Conservation (phyloP, 176 grass and related monocot genomes). For the Triticum turgidum region DNA sequence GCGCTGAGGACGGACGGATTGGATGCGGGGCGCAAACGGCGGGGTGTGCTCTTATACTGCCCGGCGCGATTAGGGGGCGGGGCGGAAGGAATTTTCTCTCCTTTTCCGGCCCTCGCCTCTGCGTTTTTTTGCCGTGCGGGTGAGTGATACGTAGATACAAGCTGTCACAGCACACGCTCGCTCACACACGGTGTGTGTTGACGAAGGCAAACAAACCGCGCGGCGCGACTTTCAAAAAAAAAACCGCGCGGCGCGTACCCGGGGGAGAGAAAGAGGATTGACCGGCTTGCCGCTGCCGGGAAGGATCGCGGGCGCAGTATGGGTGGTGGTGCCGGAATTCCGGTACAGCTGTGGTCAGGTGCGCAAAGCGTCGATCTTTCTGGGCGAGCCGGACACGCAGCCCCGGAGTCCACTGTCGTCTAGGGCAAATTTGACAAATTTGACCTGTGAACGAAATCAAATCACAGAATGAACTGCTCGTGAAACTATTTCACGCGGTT, state of each 20-base stretch:
- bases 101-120: background rate
- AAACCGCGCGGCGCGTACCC: background rate
- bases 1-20: background rate
- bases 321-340: background rate
- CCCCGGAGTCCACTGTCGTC: no score
- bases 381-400: background rate
- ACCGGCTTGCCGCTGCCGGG: background rate
- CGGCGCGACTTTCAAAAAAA: no score
- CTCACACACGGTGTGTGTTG: conserved; percentile 4
- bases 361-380: background rate
- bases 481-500: no score
- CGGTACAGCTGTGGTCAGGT: background rate
- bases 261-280: background rate
- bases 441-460: no score
- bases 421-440: background rate
- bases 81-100: background rate
- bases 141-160: background rate
- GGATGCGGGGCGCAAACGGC: background rate
- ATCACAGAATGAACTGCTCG: no score
- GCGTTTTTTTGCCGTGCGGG: background rate
- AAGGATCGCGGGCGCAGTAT: background rate
- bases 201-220: background rate
- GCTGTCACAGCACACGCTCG: conserved; percentile 14
- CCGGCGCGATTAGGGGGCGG: background rate
- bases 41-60: background rate